Percentiles rank a stretch among this genome's conserved stretches.
Evolutionary conservation across 805 yeast species (phyloP).

Genomic region (Nakazawaea ishiwadae): DNA sequence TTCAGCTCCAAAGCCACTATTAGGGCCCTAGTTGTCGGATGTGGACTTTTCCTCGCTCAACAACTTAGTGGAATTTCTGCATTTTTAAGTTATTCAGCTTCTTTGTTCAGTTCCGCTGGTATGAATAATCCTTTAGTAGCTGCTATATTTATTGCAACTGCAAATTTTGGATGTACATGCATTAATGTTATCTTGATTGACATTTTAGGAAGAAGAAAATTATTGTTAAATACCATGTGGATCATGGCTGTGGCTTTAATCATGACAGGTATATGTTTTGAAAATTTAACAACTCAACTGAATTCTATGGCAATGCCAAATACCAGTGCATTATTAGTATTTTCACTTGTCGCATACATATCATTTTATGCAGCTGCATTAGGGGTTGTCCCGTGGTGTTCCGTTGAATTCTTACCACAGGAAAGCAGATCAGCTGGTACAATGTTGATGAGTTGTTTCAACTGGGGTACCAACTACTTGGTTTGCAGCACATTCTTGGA

Average conservation of each 20-base stretch:
- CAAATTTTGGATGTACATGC: slow-evolving; percentile 52
- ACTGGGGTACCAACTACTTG: slow-evolving; percentile 35
- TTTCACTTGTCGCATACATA: slow-evolving; percentile 30
- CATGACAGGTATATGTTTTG: slow-evolving; percentile 18
- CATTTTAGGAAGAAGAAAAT: slow-evolving; percentile 40
- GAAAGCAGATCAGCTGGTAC: slow-evolving; percentile 38
- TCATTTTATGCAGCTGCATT: slow-evolving; percentile 38
- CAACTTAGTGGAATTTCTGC: slow-evolving; percentile 62
- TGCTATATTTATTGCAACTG: slow-evolving; percentile 48
- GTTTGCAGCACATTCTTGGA: slow-evolving; percentile 33
- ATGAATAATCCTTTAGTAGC: slow-evolving; percentile 50
- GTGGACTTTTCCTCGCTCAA: slow-evolving; percentile 50
- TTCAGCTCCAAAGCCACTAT: slow-evolving; percentile 33
- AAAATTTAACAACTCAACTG: neutral
- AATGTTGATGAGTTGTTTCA: slow-evolving; percentile 35
- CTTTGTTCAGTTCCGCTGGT: slow-evolving; percentile 49
- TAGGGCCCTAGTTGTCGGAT: slow-evolving; percentile 40
- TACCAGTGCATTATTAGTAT: slow-evolving; percentile 19
- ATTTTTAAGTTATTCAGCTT: slow-evolving; percentile 58
- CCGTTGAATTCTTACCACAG: slow-evolving; percentile 39
- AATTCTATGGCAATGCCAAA: neutral
- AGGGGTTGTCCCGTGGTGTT: slow-evolving; percentile 41
- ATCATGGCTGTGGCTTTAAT: slow-evolving; percentile 32
- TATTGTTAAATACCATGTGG: slow-evolving; percentile 32
- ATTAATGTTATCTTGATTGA: slow-evolving; percentile 48